A percentile compares a stretch with the other conserved stretches of the same genome.
These are phyloP conservation scores for Hansenula sp. DNA, from an alignment of 1,139 yeast genomes.

Conservation along the genomic window DNA sequence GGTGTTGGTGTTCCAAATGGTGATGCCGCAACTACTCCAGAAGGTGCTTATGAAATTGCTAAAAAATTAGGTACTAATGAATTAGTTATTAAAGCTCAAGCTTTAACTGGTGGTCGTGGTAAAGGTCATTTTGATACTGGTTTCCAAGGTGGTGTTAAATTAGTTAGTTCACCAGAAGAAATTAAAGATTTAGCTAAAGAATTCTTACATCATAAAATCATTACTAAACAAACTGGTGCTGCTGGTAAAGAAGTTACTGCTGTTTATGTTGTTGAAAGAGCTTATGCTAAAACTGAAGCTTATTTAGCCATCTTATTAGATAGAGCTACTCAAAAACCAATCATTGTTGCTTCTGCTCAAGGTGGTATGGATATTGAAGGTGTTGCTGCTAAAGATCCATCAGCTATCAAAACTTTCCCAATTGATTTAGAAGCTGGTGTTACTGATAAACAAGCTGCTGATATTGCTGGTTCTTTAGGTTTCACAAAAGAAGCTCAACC, in stretches of 20 bases:
- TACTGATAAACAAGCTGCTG: slow-evolving; percentile 68
- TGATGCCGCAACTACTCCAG: slow-evolving; percentile 83
- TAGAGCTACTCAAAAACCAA: slow-evolving; percentile 84
- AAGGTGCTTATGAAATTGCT: slow-evolving; percentile 83
- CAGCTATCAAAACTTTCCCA: slow-evolving; percentile 86
- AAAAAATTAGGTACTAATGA: slow-evolving; percentile 63
- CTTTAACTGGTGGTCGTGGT: slow-evolving; percentile 99
- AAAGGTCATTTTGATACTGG: slow-evolving; percentile 97
- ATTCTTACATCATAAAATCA: slow-evolving; percentile 88
- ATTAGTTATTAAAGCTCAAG: slow-evolving; percentile 96
- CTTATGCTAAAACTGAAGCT: slow-evolving; percentile 90
- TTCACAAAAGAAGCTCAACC: slow-evolving; percentile 75
- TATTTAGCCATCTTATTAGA: slow-evolving; percentile 94
- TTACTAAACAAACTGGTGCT: slow-evolving; percentile 97
- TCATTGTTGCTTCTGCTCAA: slow-evolving; percentile 93
- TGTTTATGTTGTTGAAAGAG: slow-evolving; percentile 93
- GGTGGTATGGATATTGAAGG: slow-evolving; percentile 99
- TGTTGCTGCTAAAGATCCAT: slow-evolving; percentile 90
- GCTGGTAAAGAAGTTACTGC: slow-evolving; percentile 97
- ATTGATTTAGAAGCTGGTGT: slow-evolving; percentile 78
- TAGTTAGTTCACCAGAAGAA: slow-evolving; percentile 81
- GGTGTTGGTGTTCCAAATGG: slow-evolving; percentile 93
- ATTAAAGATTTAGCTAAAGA: slow-evolving; percentile 82
- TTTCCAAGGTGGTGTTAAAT: slow-evolving; percentile 93
- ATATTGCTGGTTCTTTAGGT: slow-evolving; percentile 77